Conservation (phyloP, 2,329 filamentous ascomycete genomes). For the Beauveria rudraprayagi region DNA sequence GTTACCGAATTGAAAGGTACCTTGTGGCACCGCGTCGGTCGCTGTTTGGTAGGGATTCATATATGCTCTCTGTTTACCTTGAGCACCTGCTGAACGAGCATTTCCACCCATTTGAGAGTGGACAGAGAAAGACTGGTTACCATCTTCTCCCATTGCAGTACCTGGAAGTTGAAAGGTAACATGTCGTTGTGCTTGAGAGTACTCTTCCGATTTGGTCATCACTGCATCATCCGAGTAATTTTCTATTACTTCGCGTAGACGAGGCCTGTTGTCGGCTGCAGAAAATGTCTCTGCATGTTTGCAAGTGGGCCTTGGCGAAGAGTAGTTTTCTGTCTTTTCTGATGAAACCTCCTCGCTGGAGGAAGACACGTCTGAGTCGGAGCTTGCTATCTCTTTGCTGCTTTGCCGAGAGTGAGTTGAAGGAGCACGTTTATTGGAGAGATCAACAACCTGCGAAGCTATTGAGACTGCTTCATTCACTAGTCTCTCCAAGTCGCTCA, state of each 20-base stretch:
- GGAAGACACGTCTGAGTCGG: background rate
- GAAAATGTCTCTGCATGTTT: constrained; percentile 22
- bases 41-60: background rate
- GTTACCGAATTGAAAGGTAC: constrained; percentile 15
- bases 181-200: constrained; percentile 14
- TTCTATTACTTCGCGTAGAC: constrained; percentile 20
- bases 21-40: background rate
- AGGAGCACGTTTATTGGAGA: constrained; percentile 17
- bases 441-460: constrained; percentile 32
- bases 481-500: constrained; percentile 38
- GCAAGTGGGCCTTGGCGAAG: constrained; percentile 13
- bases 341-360: background rate
- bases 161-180: constrained; percentile 12
- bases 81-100: background rate
- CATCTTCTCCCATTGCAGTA: constrained; percentile 7
- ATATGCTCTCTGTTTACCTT: background rate
- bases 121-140: constrained; percentile 5
- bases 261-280: constrained; percentile 17
- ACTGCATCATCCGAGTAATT: constrained; percentile 18
- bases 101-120: background rate
- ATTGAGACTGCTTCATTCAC: constrained; percentile 38
- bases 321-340: background rate
- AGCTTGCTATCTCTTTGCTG: background rate
- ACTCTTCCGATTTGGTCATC: constrained; percentile 5
- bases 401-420: background rate